Evolutionary conservation across 768 basidiomycete genomes (phyloP).

Genomic region (Harrya chromipes): DNA sequence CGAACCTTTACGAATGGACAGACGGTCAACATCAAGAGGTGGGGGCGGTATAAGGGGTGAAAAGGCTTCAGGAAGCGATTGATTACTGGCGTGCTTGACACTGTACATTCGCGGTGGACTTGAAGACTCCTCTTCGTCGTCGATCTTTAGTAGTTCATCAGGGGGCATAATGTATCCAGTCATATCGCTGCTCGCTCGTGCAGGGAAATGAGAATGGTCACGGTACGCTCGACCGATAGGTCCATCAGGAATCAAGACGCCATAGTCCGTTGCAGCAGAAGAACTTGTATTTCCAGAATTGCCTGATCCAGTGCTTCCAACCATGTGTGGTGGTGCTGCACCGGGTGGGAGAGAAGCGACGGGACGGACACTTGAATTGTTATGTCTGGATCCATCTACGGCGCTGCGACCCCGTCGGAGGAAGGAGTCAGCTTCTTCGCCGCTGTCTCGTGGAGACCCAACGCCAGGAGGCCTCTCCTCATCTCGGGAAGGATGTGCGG

Average conservation of each 20-base stretch:
- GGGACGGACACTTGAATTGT: constrained; percentile 13
- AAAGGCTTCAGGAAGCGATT: constrained; percentile 25
- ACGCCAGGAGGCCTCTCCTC: constrained; percentile 49
- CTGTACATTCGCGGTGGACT: constrained; percentile 31
- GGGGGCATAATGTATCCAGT: constrained; percentile 37
- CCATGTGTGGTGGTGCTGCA: constrained; percentile 31
- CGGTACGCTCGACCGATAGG: constrained; percentile 33
- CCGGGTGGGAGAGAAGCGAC: constrained; percentile 31
- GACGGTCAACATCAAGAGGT: constrained; percentile 33
- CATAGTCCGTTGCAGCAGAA: constrained; percentile 38
- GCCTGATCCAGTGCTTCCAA: constrained; percentile 40
- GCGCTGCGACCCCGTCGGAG: constrained; percentile 38
- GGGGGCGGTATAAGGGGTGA: constrained; percentile 40
- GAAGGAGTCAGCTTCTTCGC: constrained; percentile 69
- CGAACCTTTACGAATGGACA: constrained; percentile 24
- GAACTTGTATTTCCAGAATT: constrained; percentile 40
- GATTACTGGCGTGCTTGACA: constrained; percentile 20
- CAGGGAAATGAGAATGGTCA: constrained; percentile 20
- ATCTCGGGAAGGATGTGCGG: constrained; percentile 18
- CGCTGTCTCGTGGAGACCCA: constrained; percentile 65
- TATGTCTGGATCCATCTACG: constrained; percentile 13
- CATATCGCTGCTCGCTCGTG: constrained; percentile 32
- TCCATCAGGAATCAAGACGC: constrained; percentile 30
- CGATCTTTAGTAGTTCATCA: constrained; percentile 33
- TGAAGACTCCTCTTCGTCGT: constrained; percentile 30